Conservation (phyloP, 208 protist species). For the Acanthamoeba lugdunensis region DNA sequence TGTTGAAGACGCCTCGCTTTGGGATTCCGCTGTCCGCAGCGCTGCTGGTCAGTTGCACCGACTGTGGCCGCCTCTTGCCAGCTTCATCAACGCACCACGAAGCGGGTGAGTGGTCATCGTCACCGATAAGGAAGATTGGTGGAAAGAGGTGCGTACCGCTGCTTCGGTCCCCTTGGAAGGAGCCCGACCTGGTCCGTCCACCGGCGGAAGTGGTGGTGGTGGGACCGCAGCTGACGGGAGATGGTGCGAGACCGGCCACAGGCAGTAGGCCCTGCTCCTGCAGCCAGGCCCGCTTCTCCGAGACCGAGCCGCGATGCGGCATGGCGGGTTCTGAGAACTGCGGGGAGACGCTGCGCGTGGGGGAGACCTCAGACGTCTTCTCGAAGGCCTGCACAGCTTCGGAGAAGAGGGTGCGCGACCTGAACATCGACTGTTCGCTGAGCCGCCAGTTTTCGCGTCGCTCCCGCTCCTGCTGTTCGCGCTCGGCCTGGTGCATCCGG, state of each 20-base stretch:
- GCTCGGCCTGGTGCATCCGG: not conserved
- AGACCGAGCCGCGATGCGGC: not conserved
- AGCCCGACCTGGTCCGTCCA: not conserved
- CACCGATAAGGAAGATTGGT: not conserved
- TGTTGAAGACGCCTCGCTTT: not conserved
- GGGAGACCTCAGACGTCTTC: not conserved
- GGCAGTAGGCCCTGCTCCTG: not conserved
- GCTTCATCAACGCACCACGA: not conserved
- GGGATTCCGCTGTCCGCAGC: not conserved
- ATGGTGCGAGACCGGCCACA: not conserved
- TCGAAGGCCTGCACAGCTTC: not conserved
- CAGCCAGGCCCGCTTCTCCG: not conserved
- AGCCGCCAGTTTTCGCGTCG: not conserved
- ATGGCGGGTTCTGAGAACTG: not conserved
- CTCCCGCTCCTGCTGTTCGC: conserved; percentile 28
- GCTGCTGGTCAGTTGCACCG: not conserved
- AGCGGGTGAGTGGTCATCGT: not conserved
- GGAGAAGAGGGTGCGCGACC: not conserved
- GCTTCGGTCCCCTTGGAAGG: not conserved
- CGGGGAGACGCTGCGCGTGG: not conserved
- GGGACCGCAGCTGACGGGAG: not conserved
- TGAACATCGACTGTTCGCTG: not conserved
- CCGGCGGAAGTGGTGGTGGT: not conserved
- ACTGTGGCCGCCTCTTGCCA: not conserved
- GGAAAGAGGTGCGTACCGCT: not conserved